These are phyloP conservation scores for Naganishia antarctica DNA, from an alignment of 768 basidiomycete genomes.

Conservation along the genomic window DNA sequence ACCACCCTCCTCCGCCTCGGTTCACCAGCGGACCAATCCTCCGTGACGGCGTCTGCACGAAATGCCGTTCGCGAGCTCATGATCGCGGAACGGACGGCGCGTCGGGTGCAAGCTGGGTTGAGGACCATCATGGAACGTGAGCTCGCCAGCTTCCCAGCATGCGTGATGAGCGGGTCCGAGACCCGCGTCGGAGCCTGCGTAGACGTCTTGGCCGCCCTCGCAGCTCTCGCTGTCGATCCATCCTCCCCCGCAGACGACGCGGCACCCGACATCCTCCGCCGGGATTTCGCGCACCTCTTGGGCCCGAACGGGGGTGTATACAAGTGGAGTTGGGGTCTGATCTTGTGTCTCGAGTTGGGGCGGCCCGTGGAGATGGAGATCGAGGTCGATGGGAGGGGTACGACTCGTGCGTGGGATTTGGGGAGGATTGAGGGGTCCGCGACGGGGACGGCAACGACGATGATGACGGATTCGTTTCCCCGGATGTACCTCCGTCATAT, in stretches of 20 bases:
- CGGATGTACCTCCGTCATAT: conserved; percentile 39
- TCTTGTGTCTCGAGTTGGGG: conserved; percentile 77
- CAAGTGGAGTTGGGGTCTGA: conserved; percentile 83
- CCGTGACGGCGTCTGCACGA: background rate
- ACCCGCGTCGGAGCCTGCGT: background rate
- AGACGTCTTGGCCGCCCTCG: conserved; percentile 24
- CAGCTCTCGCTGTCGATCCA: background rate
- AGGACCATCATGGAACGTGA: background rate
- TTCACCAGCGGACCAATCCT: background rate
- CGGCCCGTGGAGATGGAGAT: conserved; percentile 40
- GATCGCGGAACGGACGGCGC: background rate
- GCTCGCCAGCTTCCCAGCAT: conserved; percentile 17
- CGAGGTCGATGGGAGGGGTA: conserved; percentile 27
- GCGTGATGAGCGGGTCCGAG: conserved; percentile 26
- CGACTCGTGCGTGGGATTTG: conserved; percentile 35
- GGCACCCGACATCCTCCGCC: conserved; percentile 4
- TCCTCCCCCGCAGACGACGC: too few species aligned
- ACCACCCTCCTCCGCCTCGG: conserved; percentile 66
- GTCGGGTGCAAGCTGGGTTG: background rate
- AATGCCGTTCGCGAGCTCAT: background rate
- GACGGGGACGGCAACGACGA: background rate
- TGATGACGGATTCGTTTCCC: conserved; percentile 31
- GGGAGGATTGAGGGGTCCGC: conserved; percentile 2
- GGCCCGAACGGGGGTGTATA: conserved; percentile 80
- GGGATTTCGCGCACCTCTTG: conserved; percentile 50